phyloP scores from a whole-genome alignment of 2,329 filamentous ascomycete species.

The Hymenoscyphus occultus region DNA sequence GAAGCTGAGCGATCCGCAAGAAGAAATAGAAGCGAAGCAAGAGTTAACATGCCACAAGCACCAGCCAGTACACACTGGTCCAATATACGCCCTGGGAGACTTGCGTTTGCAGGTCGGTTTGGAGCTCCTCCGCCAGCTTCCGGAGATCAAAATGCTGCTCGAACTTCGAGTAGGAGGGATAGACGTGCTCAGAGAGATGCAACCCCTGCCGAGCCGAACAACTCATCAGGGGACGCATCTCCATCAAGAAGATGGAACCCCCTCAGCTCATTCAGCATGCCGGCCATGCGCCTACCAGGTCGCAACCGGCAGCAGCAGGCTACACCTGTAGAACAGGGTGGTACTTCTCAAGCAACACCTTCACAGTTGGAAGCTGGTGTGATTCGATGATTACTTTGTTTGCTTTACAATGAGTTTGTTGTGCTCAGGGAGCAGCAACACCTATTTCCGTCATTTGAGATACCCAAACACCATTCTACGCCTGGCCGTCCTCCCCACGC shows the following conservation, averaged over 20 bases:
- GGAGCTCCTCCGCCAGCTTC: conserved; percentile 10
- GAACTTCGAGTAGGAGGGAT: conserved; percentile 12
- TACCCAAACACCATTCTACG: conserved; percentile 12
- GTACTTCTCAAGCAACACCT: conserved; percentile 28
- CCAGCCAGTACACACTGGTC: conserved; percentile 30
- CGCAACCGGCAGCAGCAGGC: conserved; percentile 19
- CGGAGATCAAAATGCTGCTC: conserved; percentile 1
- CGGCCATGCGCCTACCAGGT: conserved; percentile 23
- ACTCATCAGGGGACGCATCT: conserved; percentile 9
- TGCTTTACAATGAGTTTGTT: conserved; percentile 6
- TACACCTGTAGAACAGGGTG: conserved; percentile 12
- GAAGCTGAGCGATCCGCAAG: conserved; percentile 26
- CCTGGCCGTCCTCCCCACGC: conserved; percentile 7
- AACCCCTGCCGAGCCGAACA: conserved; percentile 5
- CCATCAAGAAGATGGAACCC: conserved; percentile 26
- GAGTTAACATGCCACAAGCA: conserved; percentile 29
- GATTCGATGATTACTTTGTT: conserved; percentile 24
- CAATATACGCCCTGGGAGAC: conserved; percentile 27
- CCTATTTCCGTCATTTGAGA: conserved; percentile 10
- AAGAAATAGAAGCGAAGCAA: conserved; percentile 23
- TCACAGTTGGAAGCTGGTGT: conserved; percentile 37
- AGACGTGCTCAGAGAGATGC: conserved; percentile 22
- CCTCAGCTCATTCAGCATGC: conserved; percentile 28
- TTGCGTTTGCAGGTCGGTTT: conserved; percentile 30
- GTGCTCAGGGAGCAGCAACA: conserved; percentile 3